Evolutionary conservation across 2,329 filamentous ascomycete species (phyloP).

Genomic region (Neofusicoccum ribis): DNA sequence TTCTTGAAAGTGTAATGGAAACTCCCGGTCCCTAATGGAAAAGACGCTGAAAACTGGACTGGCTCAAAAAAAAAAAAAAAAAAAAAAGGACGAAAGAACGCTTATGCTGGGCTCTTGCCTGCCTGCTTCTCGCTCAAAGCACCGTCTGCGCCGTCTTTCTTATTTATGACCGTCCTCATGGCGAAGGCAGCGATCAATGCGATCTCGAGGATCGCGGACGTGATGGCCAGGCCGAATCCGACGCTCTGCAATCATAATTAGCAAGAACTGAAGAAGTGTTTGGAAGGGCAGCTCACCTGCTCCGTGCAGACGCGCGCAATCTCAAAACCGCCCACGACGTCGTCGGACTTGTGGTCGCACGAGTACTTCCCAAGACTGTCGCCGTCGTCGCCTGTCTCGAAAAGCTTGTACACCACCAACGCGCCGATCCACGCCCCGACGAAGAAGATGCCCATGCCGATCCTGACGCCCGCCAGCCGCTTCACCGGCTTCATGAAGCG

Average conservation of each 20-base stretch:
- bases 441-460: slow-evolving; percentile 22
- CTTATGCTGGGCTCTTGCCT: background rate
- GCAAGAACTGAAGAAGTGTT: background rate
- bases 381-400: background rate
- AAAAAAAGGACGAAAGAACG: background rate
- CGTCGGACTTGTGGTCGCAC: background rate
- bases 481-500: slow-evolving; percentile 23
- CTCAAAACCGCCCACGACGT: background rate
- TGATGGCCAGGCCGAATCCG: background rate
- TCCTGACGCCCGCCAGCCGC: slow-evolving; percentile 16
- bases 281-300: slow-evolving; percentile 5
- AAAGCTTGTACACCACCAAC: slow-evolving; percentile 26
- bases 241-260: background rate
- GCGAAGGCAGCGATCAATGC: slow-evolving; percentile 1
- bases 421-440: slow-evolving; percentile 27
- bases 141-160: background rate
- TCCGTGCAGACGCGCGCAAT: slow-evolving; percentile 20
- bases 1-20: too few species aligned
- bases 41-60: too few species aligned
- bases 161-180: background rate
- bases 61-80: background rate
- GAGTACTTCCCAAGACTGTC: background rate
- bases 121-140: slow-evolving; percentile 4
- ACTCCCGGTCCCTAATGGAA: too few species aligned
- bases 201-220: background rate